Base-by-base conservation (phyloP, 768 basidiomycete genomes). In the Lactifluus pinguis region DNA sequence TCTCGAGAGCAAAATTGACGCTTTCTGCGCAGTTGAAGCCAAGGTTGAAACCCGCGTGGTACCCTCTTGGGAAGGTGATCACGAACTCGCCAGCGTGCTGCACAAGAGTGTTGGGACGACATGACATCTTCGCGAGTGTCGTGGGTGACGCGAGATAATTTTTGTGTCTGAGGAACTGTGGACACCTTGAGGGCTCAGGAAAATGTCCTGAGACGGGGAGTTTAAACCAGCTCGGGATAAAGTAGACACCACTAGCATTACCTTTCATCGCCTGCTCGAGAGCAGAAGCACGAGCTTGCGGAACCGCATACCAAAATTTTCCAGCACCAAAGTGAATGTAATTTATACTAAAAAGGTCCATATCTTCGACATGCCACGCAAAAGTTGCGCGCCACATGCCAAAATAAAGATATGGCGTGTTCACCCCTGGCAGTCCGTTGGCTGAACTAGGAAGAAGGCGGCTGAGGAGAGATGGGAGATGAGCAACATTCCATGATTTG, bases 381-480 rank as follows among this genome's bases (percentile, higher is more conserved):
- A 98, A 98, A 0, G 93, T 93, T 25, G 95, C 95, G 53, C 94
- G 80, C 97, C 97, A 99, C 95, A 98, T 98, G 65, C 97, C 97
- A 71, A 95, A 98, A 73, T 98, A 98, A 2, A 98, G 81, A 71
- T 98, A 98, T 0, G 95, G 95, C 3, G 93, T 87, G 69, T 98
- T 98, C 51, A 99, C 97, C 9, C 97, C 97, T 0, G 95, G 95
- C 30, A 99, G 76, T 44, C 86, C 82, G 55, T 86, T 81, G 42
- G 78, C 75, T 7, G 84, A 78, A 13, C 81, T 69, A 0, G 89
- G 89, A 0, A 92, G 75, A 30, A 97, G 76, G 4, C 93, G 85
- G 10, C 87, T 85, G 25, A 99, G 81, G 2, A 92, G 80, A 42
- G 95, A 97, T 34, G 87, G 87, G 11, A 99, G 82, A 70, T 85